Base-by-base conservation (phyloP, 805 yeast genomes). In the Sungouiozyma intestinalis region DNA sequence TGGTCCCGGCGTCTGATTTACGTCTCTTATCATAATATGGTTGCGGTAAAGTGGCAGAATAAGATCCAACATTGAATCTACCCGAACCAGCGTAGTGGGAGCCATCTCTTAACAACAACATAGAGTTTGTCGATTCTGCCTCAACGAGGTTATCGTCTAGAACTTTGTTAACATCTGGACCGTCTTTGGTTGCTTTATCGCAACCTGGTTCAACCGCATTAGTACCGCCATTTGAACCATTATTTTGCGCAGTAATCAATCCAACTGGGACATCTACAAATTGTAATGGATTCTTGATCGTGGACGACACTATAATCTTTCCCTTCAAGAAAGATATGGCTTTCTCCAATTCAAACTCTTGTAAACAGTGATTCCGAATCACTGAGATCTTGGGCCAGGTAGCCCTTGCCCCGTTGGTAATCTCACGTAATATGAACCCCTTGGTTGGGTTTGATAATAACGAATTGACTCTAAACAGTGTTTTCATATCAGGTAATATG, bases 331-430 rank as follows among this genome's bases (percentile, higher is more conserved):
- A 53, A 16, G 79, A 70, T 6, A 88, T 85, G 3, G 88, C 81
- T 45, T 72, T 73, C 59, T 88, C 97, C 33, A 88, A 65, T 0
- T 87, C 82, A 59, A 88, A 79, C 55, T 88, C 97, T n/a, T 86
- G 75, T 0, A 88, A 78, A 60, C 95, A 85, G 55, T 87, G 95
- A 61, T 90, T 88, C 50, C 80, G 73, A 40, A 88, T 85, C 20
- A 87, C 70, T 1, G 94, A 76, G 4, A 90, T 62, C 53, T 85
- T 84, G 0, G 95, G 94, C 96, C 97, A 90, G 0, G 95, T 80
- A 0, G 95, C 88, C 45, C 82, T 67, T 0, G 94, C 90, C 1
- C 97, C 97, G 48, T 94, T 72, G 35, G 78, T 69, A 2, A 79
- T 72, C 45, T 51, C 61, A 35, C 81, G 81, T 38, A 77, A 58